These are phyloP conservation scores for Trifolium pratense DNA, from an alignment of 306 rosid genomes.

Conservation along the genomic window DNA sequence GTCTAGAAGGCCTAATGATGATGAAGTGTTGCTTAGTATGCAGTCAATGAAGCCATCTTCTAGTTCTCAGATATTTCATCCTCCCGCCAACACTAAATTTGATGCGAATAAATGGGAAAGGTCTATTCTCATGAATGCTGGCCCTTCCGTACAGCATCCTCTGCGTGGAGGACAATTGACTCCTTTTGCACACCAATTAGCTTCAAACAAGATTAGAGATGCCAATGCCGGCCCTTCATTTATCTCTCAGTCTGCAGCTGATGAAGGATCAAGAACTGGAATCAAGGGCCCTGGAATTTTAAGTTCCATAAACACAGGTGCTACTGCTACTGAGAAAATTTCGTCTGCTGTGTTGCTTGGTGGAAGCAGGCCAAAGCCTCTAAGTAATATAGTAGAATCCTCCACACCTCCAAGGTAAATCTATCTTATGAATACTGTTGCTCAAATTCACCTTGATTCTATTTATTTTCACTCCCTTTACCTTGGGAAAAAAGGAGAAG, in stretches of 20 bases:
- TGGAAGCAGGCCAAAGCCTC: slow-evolving; percentile 67
- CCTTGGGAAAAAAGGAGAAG: slow-evolving; percentile 20
- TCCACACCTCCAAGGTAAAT: slow-evolving; percentile 63
- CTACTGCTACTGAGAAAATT: slow-evolving; percentile 63
- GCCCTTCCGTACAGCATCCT: slow-evolving; percentile 69
- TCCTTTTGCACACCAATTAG: slow-evolving; percentile 65
- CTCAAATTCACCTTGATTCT: slow-evolving; percentile 8
- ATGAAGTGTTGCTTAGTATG: slow-evolving; percentile 61
- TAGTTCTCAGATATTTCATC: slow-evolving; percentile 67
- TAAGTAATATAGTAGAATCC: slow-evolving; percentile 59
- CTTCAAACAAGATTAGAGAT: slow-evolving; percentile 74
- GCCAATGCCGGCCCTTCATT: slow-evolving; percentile 68
- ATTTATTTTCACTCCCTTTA: slow-evolving; percentile 13
- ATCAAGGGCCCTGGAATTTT: slow-evolving; percentile 84
- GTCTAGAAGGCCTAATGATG: slow-evolving; percentile 75
- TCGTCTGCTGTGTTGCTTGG: slow-evolving; percentile 61
- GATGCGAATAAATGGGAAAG: slow-evolving; percentile 71
- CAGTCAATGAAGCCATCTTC: slow-evolving; percentile 73
- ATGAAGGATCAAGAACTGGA: slow-evolving; percentile 98
- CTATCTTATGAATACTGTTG: slow-evolving; percentile 11
- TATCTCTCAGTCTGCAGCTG: slow-evolving; percentile 92
- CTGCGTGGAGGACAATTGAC: slow-evolving; percentile 63
- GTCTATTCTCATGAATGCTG: slow-evolving; percentile 64
- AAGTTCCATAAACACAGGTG: slow-evolving; percentile 60
- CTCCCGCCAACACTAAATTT: slow-evolving; percentile 61